A percentile compares a stretch with the other conserved stretches of the same genome.
Evolutionary conservation across 129 eudicot species (phyloP).

Genomic region (Flaveria brownii): DNA sequence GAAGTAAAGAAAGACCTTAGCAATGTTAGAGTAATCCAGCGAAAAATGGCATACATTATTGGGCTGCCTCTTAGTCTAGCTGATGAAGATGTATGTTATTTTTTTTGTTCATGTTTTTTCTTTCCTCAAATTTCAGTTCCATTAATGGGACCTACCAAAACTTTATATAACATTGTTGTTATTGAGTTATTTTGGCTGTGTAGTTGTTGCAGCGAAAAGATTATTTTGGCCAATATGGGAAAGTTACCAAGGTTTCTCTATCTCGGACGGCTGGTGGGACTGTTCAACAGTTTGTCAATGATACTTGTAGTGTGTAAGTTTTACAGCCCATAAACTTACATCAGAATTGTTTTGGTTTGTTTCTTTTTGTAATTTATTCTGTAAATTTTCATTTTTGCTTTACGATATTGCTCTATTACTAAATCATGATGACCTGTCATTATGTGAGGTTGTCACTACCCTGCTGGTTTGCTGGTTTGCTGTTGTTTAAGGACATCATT

Average conservation of each 20-base stretch:
- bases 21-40: constrained; percentile 77
- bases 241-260: constrained; percentile 70
- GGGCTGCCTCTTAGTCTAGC: constrained; percentile 85
- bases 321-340: background rate
- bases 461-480: background rate
- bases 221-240: constrained; percentile 85
- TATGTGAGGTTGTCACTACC: background rate
- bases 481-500: background rate
- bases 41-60: constrained; percentile 82
- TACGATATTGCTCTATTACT: background rate
- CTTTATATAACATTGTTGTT: constrained; percentile 10
- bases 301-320: constrained; percentile 83
- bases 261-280: constrained; percentile 85
- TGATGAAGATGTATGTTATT: constrained; percentile 66
- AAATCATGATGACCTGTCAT: background rate
- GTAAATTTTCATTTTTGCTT: background rate
- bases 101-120: constrained; percentile 5
- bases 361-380: background rate
- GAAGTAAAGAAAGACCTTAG: constrained; percentile 79
- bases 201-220: constrained; percentile 67
- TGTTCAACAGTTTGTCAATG: constrained; percentile 71
- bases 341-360: background rate
- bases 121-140: background rate
- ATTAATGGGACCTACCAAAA: background rate
- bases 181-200: constrained; percentile 22